phyloP scores from a whole-genome alignment of 2,329 filamentous ascomycete species.

The Cercospora beticola region DNA sequence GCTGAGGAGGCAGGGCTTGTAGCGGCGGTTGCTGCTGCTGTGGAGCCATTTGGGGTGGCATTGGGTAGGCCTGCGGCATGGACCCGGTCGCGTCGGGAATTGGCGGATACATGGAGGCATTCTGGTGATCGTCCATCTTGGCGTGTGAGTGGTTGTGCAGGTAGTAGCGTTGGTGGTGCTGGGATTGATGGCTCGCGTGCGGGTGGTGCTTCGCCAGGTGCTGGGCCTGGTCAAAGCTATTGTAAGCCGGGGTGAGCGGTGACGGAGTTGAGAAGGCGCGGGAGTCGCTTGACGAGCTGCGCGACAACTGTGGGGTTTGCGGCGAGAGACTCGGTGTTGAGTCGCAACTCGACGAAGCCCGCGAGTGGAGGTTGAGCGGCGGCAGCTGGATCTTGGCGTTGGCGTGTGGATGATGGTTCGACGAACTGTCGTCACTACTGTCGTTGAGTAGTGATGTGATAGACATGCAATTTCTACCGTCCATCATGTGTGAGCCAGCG shows the following conservation, averaged over 20 bases:
- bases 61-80: conserved; percentile 36
- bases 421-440: conserved; percentile 36
- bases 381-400: conserved; percentile 30
- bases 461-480: conserved; percentile 50
- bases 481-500: conserved; percentile 45
- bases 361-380: conserved; percentile 24
- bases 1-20: conserved; percentile 1
- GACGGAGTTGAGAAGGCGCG: conserved; percentile 46
- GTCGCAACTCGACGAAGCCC: conserved; percentile 43
- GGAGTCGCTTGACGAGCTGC: conserved; percentile 50
- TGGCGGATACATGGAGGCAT: conserved; percentile 39
- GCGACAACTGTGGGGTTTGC: conserved; percentile 47
- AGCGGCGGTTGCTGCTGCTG: conserved; percentile 3
- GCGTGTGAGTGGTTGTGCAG: conserved; percentile 18
- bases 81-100: conserved; percentile 36
- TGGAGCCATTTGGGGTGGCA: conserved; percentile 29
- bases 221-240: conserved; percentile 31
- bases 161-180: conserved; percentile 27
- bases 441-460: conserved; percentile 52
- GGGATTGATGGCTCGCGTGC: conserved; percentile 17
- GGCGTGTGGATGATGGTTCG: conserved; percentile 6
- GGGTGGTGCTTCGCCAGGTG: conserved; percentile 25
- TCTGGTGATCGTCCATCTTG: conserved; percentile 39
- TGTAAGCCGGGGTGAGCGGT: conserved; percentile 48
- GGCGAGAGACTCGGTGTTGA: conserved; percentile 48